Evolutionary conservation across 208 protist species (phyloP).

Genomic region (Leishmania lainsoni): DNA sequence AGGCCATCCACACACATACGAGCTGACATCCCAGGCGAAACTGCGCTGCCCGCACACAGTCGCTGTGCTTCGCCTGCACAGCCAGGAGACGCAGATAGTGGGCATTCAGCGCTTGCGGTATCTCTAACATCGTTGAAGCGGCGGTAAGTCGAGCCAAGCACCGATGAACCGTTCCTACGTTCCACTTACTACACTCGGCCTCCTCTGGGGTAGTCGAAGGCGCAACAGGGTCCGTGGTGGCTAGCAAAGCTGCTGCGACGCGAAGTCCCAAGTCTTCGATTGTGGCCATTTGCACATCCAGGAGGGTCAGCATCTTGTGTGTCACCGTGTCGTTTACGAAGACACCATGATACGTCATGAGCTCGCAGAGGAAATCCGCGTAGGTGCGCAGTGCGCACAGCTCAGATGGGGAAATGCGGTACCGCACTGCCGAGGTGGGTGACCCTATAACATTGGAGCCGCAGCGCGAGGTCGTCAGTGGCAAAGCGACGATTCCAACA

Average conservation of each 20-base stretch:
- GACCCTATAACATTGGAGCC: not conserved
- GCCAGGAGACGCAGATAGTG: constrained; percentile 10
- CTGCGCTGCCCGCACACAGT: constrained; percentile 1
- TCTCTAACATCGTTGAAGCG: not conserved
- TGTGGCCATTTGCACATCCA: constrained; percentile 42
- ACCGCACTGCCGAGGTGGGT: not conserved
- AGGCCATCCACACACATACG: constrained; percentile 45
- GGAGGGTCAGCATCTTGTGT: constrained; percentile 39
- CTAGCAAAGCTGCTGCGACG: constrained; percentile 7
- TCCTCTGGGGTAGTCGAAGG: not conserved
- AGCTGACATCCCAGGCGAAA: constrained; percentile 29
- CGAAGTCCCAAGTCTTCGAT: constrained; percentile 30
- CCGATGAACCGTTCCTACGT: not conserved
- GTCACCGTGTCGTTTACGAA: constrained; percentile 47
- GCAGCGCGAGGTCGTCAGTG: constrained; percentile 3
- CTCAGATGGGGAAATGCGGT: constrained; percentile 19
- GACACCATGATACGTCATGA: constrained; percentile 79
- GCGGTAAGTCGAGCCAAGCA: constrained; percentile 7
- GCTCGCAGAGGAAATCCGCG: constrained; percentile 61
- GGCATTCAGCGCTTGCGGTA: constrained; percentile 4
- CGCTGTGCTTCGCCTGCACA: not conserved
- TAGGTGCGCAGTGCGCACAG: constrained; percentile 55
- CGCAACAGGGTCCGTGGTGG: not conserved
- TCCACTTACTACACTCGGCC: not conserved
- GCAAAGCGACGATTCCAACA: not conserved